Conservation (phyloP, 495 filamentous ascomycete species). For the Aspergillus diversus region DNA sequence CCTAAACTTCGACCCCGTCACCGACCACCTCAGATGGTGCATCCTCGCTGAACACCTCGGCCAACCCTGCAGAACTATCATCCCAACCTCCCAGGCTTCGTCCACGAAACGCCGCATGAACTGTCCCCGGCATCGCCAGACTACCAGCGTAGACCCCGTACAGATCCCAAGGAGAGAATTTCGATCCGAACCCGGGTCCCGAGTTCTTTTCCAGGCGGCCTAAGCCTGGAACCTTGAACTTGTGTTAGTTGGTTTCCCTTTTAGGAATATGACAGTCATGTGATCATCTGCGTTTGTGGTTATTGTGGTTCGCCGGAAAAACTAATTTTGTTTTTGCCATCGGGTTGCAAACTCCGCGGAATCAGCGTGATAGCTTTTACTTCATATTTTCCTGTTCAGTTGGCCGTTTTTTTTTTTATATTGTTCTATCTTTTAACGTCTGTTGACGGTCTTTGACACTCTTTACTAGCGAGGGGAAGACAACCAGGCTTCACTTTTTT, state of each 20-base stretch:
- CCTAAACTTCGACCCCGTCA: neutral
- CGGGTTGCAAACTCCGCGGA: conserved; percentile 13
- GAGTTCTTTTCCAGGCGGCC: neutral
- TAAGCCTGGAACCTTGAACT: no score
- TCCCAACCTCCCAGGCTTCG: conserved; percentile 2
- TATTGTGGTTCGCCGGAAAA: conserved; percentile 5
- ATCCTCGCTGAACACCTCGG: neutral
- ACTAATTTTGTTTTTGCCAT: conserved; percentile 17
- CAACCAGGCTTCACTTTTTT: no score
- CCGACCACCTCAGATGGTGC: conserved; percentile 9
- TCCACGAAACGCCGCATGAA: conserved; percentile 12
- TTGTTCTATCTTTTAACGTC: no score
- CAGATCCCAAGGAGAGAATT: neutral
- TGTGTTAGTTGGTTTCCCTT: no score
- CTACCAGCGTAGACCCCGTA: neutral
- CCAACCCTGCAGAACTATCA: neutral
- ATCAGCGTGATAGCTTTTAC: neutral
- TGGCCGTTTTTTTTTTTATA: no score
- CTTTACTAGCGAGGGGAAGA: no score
- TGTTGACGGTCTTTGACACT: no score
- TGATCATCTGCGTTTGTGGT: conserved; percentile 5
- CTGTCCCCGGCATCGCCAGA: conserved; percentile 1
- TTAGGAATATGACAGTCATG: neutral
- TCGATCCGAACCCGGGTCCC: neutral
- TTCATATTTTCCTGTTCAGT: neutral